Base-by-base conservation (phyloP, 2,329 filamentous ascomycete species). In the Fusarium sp. region DNA sequence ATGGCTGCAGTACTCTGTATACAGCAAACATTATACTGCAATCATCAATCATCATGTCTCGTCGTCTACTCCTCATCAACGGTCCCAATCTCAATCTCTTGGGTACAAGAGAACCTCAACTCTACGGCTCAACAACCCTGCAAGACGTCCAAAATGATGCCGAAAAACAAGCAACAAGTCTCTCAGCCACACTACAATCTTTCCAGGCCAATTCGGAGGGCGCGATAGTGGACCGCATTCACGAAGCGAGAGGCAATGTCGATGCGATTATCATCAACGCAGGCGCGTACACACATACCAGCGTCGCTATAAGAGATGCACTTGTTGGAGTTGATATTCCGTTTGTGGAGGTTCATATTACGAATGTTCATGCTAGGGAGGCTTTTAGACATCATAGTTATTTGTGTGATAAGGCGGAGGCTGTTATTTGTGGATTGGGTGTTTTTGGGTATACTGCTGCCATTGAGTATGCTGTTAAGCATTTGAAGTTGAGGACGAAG, bases 41-140 rank as follows among this genome's bases (percentile, higher is more conserved):
- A 38, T 16, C 24, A 60, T 47, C 24, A 40, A 46, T 38, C 65
- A 46, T 42, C 63, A 83, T 82, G 79, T 63, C 79, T 32, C 80
- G 79, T 61, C 78, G 75, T 57, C 89, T 94, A 76, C 89, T 94
- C 73, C 84, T 94, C 71, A 89, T 94, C 83, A 94, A 94, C 80
- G 92, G 92, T n/a, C 91, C 92, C 32, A 95, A 95, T 79, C 90
- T 95, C 74, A 94, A 94, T 81, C 89, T 95, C 52, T 87, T 95
- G 30, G 92, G 92, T 38, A 91, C 88, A 15, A 86, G 92, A 24
- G 92, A 95, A 78, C 92, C 92, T 18, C 82, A 89, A 29, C 86
- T 93, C 74, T 94, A 95, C 82, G 92, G 92, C 76, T 84, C 83
- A 66, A 89, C 89, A 1, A 93, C 91, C 0, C 88, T 95, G 15